Base-by-base conservation (phyloP, 148 eudicot genomes). In the Rhododendron williamsianum region DNA sequence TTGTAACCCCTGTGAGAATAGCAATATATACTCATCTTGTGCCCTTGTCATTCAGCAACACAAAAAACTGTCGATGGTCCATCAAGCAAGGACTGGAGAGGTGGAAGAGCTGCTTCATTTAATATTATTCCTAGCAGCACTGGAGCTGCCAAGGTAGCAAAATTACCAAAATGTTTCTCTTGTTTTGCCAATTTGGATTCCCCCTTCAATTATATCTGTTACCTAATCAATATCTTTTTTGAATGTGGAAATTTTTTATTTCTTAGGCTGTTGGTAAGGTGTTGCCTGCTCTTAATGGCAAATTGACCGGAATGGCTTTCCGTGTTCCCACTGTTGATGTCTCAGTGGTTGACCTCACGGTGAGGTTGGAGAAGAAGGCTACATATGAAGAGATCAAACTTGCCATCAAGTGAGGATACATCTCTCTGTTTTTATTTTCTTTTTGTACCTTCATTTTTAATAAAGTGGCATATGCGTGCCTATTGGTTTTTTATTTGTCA, bases 311-410 rank as follows among this genome's bases (percentile, higher is more conserved):
- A 51, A 93, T 93, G 95, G 81, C 95, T 6, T 93, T 93, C 93
- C 93, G 95, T 85, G 95, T 93, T 18, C 95, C 95, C 13, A 93
- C 95, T 65, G 91, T 93, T 30, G 95, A 93, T 85, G 95, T 93
- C 43, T 93, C 95, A 0, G 95, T 93, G 30, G 95, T 93, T 81
- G 95, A 93, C 85, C 92, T 93, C 54, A 93, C 95, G 27, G 95
- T 93, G 84, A 93, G 93, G 87, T 82, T 93, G 43, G 95, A 88
- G 88, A 93, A 93, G 91, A 30, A 76, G 41, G 95, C 94, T 74
- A 87, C 90, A 51, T 93, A 93, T 67, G 95, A 92, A 1, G 73
- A 93, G 72, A 90, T 93, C 71, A 93, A 93, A 79, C 91, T 84
- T 88, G 95, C 92, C 77, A 91, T 93, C 91, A 93, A 92, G 95